Base-by-base conservation (phyloP, 768 basidiomycete genomes). In the Kwoniella mangroviensis region DNA sequence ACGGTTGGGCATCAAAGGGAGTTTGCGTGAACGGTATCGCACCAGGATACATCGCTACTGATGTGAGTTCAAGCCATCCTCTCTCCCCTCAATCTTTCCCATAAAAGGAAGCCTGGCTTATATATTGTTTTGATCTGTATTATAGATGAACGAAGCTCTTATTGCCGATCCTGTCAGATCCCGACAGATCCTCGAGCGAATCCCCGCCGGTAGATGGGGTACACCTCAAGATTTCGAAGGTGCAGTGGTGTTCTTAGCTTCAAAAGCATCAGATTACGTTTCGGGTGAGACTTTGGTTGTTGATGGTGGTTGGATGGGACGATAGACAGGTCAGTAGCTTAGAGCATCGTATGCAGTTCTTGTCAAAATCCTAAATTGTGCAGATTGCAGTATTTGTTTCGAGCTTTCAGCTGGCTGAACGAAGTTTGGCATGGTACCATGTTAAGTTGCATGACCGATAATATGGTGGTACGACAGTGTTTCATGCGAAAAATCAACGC, bases 1-100 rank as follows among this genome's bases (percentile, higher is more conserved):
- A 97, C 83, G 94, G 96, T 82, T 97, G 94, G 94, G 91, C 91
- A 70, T 87, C 87, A 77, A 88, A 92, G 76, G 93, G 92, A 74
- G 88, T 96, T 63, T 90, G 93, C 82, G 92, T 95, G 19, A 94
- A 95, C 79, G 91, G 87, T 24, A 91, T 96, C 73, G 90, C 90
- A 73, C 93, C 93, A 40, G 93, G 93, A 41, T 94, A 94, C 83
- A 90, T 95, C 76, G 87, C 88, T 28, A 96, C 93, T 43, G 94
- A 96, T 75, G 94, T 94, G 91, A 92, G 83, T 83, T 84, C 84
- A 42, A 67, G 60, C 67, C 80, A 84, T 69, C 67, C 67, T 67
- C 63, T 51, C 71, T 17, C 40, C 58, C n/a, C 15, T 13, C 21
- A 21, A 13, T 28, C 28, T 9, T 42, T 3, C 57, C 2, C 43